These are phyloP conservation scores for Starmerella davenportii DNA, from an alignment of 805 yeast species.

Conservation along the genomic window DNA sequence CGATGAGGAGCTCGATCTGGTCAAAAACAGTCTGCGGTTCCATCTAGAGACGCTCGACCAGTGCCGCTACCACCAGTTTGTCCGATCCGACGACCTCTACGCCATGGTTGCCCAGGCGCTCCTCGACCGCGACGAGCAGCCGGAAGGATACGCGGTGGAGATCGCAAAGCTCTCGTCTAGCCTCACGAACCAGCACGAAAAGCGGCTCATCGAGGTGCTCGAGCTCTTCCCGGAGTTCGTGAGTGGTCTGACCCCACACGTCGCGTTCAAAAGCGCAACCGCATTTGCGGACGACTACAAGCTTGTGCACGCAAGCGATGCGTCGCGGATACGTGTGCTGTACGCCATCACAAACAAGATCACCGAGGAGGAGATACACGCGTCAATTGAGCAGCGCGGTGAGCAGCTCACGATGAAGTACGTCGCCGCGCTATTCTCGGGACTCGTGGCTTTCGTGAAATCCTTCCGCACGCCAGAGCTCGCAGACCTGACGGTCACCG, in stretches of 20 bases:
- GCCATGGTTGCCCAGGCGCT: slow-evolving; percentile 26
- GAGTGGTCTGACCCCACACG: slow-evolving; percentile 27
- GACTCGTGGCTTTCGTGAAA: slow-evolving; percentile 13
- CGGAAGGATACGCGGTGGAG: background rate
- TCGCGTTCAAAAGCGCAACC: slow-evolving; percentile 37
- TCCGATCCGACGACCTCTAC: slow-evolving; percentile 29
- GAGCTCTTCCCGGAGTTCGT: slow-evolving; percentile 28
- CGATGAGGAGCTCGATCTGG: slow-evolving; percentile 26
- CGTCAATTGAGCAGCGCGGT: slow-evolving; percentile 20
- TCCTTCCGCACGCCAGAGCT: slow-evolving; percentile 39
- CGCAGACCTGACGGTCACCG: slow-evolving; percentile 58
- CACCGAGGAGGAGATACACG: slow-evolving; percentile 29
- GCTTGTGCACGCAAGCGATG: slow-evolving; percentile 24
- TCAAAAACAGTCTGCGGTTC: slow-evolving; percentile 25
- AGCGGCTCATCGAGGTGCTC: slow-evolving; percentile 3
- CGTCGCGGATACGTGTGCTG: slow-evolving; percentile 34
- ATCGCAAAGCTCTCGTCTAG: slow-evolving; percentile 9
- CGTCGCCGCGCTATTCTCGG: slow-evolving; percentile 14
- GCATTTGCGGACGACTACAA: slow-evolving; percentile 50
- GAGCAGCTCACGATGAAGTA: slow-evolving; percentile 16
- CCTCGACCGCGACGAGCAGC: background rate
- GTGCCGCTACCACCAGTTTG: slow-evolving; percentile 18
- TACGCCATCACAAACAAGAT: slow-evolving; percentile 67
- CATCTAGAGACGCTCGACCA: slow-evolving; percentile 42
- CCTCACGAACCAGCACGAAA: slow-evolving; percentile 4